A percentile compares a stretch with the other conserved stretches of the same genome.
These are phyloP conservation scores for Arctium minus DNA, from an alignment of 129 eudicot species.

Conservation along the genomic window DNA sequence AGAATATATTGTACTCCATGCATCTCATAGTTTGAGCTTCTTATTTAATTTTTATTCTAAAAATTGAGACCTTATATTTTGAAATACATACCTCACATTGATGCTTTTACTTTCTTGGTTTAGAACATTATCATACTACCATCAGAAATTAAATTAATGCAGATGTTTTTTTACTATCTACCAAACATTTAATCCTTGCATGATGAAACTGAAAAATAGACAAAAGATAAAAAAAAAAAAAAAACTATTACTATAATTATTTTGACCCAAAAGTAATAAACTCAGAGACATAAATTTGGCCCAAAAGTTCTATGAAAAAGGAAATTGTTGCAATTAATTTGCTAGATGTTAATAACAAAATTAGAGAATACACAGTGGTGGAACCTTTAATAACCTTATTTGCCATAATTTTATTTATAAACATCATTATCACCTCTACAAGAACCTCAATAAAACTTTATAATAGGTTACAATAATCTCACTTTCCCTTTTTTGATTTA, in stretches of 20 bases:
- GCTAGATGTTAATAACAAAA: background rate
- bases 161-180: background rate
- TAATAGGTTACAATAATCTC: too few relatives aligned
- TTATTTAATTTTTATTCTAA: background rate
- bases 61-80: background rate
- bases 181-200: background rate
- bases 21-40: too few relatives aligned
- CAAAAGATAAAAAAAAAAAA: too few relatives aligned
- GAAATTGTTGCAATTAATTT: background rate
- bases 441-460: too few relatives aligned
- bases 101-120: background rate
- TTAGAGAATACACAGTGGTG: too few relatives aligned
- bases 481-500: too few relatives aligned
- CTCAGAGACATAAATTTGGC: background rate
- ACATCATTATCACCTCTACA: too few relatives aligned
- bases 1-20: background rate
- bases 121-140: background rate
- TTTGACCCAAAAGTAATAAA: too few relatives aligned
- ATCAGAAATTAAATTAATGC: too few relatives aligned
- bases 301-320: background rate
- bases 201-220: background rate
- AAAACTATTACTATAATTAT: too few relatives aligned
- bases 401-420: too few relatives aligned
- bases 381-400: too few relatives aligned
- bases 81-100: background rate